Conservation (phyloP, 208 protist genomes). For the Wallacemonas sp. region DNA sequence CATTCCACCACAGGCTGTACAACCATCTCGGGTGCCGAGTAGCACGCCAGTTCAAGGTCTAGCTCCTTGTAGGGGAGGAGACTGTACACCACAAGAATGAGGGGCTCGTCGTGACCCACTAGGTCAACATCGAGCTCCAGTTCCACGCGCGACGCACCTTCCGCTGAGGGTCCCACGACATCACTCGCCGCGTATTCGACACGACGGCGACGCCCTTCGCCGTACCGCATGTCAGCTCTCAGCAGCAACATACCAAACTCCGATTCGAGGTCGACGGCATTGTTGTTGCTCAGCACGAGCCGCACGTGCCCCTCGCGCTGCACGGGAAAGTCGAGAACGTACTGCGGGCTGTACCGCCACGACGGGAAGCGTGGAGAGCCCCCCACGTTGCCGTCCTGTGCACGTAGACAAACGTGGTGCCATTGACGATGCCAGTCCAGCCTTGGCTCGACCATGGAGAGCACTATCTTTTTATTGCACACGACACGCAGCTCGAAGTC, state of each 20-base stretch:
- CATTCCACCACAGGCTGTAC: constrained; percentile 74
- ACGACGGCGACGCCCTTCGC: constrained; percentile 54
- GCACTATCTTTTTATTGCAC: constrained; percentile 55
- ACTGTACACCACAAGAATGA: constrained; percentile 77
- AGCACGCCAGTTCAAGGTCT: constrained; percentile 64
- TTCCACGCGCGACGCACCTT: constrained; percentile 36
- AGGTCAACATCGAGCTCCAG: constrained; percentile 52
- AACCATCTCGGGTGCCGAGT: constrained; percentile 49
- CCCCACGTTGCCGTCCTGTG: constrained; percentile 60
- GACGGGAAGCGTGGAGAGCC: constrained; percentile 70
- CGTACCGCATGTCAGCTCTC: constrained; percentile 33
- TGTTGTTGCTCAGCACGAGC: constrained; percentile 38
- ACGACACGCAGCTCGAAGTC: constrained; percentile 62
- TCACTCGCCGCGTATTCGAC: constrained; percentile 47
- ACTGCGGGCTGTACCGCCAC: constrained; percentile 89
- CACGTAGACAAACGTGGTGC: constrained; percentile 35
- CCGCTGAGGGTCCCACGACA: constrained; percentile 48
- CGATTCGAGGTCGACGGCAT: constrained; percentile 37
- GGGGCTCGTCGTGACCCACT: constrained; percentile 27
- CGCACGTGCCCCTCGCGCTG: constrained; percentile 52
- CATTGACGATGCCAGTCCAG: constrained; percentile 70
- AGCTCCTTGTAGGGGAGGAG: constrained; percentile 75
- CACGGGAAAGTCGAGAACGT: constrained; percentile 66
- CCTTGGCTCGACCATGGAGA: constrained; percentile 55
- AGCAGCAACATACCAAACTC: constrained; percentile 76